phyloP scores from a whole-genome alignment of 1,284 basidiomycete species.

The Irpex lacteus region DNA sequence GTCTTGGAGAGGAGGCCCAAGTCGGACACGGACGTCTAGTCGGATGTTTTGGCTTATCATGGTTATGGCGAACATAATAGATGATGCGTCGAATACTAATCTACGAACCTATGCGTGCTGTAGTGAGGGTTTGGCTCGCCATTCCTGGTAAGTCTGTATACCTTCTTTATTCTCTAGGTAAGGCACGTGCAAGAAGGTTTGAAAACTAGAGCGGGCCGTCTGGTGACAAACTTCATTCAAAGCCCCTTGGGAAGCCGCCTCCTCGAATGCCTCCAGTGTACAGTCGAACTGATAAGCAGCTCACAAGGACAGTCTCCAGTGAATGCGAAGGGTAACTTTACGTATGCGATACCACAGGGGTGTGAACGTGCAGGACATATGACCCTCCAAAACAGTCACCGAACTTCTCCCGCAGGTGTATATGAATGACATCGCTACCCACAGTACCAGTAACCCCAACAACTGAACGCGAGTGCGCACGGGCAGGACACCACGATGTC shows the following conservation, averaged over 20 bases:
- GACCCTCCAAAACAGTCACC: background rate
- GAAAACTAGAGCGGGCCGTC: too few relatives aligned
- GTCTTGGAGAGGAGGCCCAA: constrained; percentile 74
- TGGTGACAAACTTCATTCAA: too few relatives aligned
- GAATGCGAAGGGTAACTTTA: background rate
- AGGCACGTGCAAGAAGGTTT: too few relatives aligned
- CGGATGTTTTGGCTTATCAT: background rate
- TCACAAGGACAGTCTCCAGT: background rate
- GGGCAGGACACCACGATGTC: constrained; percentile 17
- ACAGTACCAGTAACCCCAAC: background rate
- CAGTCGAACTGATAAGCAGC: too few relatives aligned
- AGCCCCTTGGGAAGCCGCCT: too few relatives aligned
- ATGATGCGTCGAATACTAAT: background rate
- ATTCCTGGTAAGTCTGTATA: too few relatives aligned
- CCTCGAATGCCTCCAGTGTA: too few relatives aligned
- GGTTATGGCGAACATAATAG: too few relatives aligned
- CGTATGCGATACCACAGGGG: background rate
- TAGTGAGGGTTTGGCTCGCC: too few relatives aligned
- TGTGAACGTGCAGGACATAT: background rate
- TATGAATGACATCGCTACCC: constrained; percentile 12
- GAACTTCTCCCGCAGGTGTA: background rate
- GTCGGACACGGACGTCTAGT: constrained; percentile 22
- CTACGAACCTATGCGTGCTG: too few relatives aligned
- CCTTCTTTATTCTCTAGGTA: too few relatives aligned
- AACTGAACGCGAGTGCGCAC: background rate